Base-by-base conservation (phyloP, 306 rosid genomes). In the Cucurbita argyrosperma region DNA sequence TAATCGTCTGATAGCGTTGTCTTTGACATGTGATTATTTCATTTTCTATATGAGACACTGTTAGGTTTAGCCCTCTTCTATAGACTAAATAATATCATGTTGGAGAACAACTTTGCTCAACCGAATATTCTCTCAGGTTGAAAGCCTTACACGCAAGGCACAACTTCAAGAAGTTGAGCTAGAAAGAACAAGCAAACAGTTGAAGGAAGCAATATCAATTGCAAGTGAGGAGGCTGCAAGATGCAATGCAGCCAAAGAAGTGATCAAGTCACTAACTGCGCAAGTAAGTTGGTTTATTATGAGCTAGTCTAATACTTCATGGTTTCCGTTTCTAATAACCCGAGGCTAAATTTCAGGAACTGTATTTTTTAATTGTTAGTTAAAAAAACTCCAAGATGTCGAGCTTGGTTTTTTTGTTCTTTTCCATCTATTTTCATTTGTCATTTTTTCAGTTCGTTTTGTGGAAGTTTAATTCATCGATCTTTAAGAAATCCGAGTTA, bases 161-260 rank as follows among this genome's bases (percentile, higher is more conserved):
- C 96, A 89, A 82, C 90, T 85, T 79, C 97, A 94, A 85, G 97
- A 90, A 79, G 51, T 86, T 71, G 98, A 94, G 82, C 82, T 94
- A 83, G 98, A 94, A 85, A 86, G 95, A 85, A 88, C 90, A 74
- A 84, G 92, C 73, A 94, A 90, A 80, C 97, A 90, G 83, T 88
- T 94, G 65, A 94, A 94, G 81, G 98, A 94, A 81, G 98, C 96
- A 76, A 82, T 84, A 82, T 88, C 92, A 78, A 85, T 89, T 80
- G 96, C 96, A 18, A 94, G 84, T 76, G 98, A 88, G 69, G 98
- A 90, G 88, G 82, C 96, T 83, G 85, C 88, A 76, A 90, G 83
- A 83, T 89, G 97, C 84, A 94, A 89, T 83, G 95, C 89, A 26
- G 98, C 98, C 78, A 94, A 94, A 84, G 98, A 94, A 85, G 98